Conservation (phyloP, 352 stramenopile genomes). For the Globisporangium cylindrosporum region DNA sequence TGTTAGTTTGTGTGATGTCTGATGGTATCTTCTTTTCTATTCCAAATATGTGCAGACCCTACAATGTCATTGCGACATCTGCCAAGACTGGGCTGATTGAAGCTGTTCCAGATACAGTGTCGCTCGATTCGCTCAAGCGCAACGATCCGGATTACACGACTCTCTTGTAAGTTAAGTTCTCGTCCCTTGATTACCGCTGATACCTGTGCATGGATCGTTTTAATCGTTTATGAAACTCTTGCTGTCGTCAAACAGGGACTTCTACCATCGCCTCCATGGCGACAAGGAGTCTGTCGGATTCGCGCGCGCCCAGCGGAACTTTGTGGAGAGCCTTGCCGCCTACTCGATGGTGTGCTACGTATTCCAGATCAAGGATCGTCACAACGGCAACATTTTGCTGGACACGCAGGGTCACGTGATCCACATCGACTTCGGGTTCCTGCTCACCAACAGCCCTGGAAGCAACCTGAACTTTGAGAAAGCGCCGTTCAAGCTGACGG, state of each 20-base stretch:
- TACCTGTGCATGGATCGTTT: not conserved
- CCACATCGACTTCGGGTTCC: slow-evolving; percentile 99
- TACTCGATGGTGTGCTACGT: slow-evolving; percentile 99
- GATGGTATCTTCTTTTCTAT: not conserved
- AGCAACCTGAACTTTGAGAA: slow-evolving; percentile 96
- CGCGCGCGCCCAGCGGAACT: slow-evolving; percentile 83
- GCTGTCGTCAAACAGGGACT: slow-evolving; percentile 49
- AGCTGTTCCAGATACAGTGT: slow-evolving; percentile 95
- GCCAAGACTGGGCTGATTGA: slow-evolving; percentile 95
- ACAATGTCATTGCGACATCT: slow-evolving; percentile 96
- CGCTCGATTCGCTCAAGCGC: slow-evolving; percentile 96
- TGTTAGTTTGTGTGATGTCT: not conserved
- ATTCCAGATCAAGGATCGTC: slow-evolving; percentile 97
- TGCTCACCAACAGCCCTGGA: slow-evolving; percentile 93
- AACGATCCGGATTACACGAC: slow-evolving; percentile 79
- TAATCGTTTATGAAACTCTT: slow-evolving; percentile 41
- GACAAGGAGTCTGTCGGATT: slow-evolving; percentile 70
- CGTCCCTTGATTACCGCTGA: not conserved
- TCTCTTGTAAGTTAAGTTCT: slow-evolving; percentile 77
- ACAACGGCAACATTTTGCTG: slow-evolving; percentile 99
- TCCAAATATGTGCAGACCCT: slow-evolving; percentile 62
- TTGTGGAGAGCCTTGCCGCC: slow-evolving; percentile 91
- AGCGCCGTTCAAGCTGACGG: slow-evolving; percentile 97
- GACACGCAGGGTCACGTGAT: slow-evolving; percentile 96
- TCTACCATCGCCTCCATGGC: slow-evolving; percentile 92